Base-by-base conservation (phyloP, 805 yeast species). In the Candida namnaoensis region DNA sequence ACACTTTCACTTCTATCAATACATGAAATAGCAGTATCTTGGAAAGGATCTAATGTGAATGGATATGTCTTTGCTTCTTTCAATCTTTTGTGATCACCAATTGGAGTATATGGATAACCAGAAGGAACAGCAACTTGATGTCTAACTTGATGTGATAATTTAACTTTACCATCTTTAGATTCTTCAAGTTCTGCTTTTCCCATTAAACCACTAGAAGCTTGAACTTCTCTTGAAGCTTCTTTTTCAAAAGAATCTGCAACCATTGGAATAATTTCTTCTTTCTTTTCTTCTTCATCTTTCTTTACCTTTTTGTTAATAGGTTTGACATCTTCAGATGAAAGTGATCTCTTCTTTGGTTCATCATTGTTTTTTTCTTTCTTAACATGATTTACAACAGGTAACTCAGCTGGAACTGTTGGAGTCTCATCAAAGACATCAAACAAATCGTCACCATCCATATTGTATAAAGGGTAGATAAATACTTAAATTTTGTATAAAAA, bases 101-200 rank as follows among this genome's bases (percentile, higher is more conserved):
- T 88, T 13, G 98, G 97, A 12, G 69, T 69, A 57, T 93, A 91
- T 38, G 90, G 83, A 57, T 81, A 93, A 45, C 83, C 83, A 5
- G 95, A 95, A 1, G 99, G 99, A 24, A 91, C 73, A 2, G 98
- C 97, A 10, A 91, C 99, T 63, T 91, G 97, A 66, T 91, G 99
- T 61, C 98, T 82, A 42, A 91, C 96, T 63, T 88, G 96, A 68
- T 91, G 99, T 44, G 80, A 79, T 48, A 88, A 68, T 58, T 83
- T 81, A 44, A 88, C 80, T 41, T 69, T 69, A 15, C 74, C 74
- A 41, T 68, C 74, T 44, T 64, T 68, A 2, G 61, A 52, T 12
- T 30, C 33, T 30, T 30, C 33, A 11, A 30, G n/a, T 23, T 65
- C 61, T 0, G 69, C 56, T 19, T 64, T 53, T 13, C 68, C 69